phyloP scores from a whole-genome alignment of 2,329 filamentous ascomycete species.

The Thielaviopsis ethacetica region DNA sequence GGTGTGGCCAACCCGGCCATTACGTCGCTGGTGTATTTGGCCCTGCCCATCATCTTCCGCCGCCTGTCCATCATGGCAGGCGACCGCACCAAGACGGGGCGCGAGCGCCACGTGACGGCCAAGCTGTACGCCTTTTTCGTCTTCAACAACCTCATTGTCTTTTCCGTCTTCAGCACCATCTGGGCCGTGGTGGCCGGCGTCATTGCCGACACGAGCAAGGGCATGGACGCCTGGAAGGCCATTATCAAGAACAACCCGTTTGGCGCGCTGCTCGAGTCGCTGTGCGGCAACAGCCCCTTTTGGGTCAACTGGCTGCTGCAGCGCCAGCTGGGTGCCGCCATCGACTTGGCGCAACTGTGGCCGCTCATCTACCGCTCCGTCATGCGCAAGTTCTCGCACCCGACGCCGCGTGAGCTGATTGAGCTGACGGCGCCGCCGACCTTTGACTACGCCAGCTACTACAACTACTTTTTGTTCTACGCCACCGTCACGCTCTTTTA shows the following conservation, averaged over 20 bases:
- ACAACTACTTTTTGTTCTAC: constrained; percentile 97
- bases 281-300: constrained; percentile 73
- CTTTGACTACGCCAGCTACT: constrained; percentile 93
- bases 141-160: constrained; percentile 91
- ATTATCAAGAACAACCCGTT: constrained; percentile 49
- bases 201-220: constrained; percentile 37
- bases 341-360: constrained; percentile 81
- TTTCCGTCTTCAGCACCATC: constrained; percentile 75
- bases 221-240: constrained; percentile 49
- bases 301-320: constrained; percentile 92
- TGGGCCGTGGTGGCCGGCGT: constrained; percentile 59
- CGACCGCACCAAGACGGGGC: constrained; percentile 79
- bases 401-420: constrained; percentile 81
- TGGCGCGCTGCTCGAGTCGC: constrained; percentile 47
- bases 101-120: constrained; percentile 77
- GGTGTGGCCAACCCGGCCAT: constrained; percentile 81
- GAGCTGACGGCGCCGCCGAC: constrained; percentile 81
- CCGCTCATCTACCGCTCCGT: constrained; percentile 74
- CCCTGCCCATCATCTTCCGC: constrained; percentile 82
- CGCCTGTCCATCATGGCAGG: constrained; percentile 69
- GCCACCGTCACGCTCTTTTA: constrained; percentile 77
- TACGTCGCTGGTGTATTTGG: constrained; percentile 72
- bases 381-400: constrained; percentile 65
- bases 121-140: constrained; percentile 94
- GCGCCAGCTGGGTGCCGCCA: constrained; percentile 80